Conservation (phyloP, 768 basidiomycete species). For the Amanita pseudoporphyria region DNA sequence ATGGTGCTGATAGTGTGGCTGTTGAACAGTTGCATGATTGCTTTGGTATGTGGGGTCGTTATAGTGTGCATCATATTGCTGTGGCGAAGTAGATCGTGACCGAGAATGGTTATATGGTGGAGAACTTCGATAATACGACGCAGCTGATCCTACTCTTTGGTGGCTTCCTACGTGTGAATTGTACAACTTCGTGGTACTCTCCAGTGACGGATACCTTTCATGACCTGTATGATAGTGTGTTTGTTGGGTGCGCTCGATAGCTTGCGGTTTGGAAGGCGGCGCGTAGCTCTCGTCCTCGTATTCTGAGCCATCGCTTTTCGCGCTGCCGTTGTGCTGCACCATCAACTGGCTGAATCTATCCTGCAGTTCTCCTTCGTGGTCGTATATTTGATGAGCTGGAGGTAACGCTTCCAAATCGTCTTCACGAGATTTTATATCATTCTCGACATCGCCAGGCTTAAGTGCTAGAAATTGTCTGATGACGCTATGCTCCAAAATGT, state of each 20-base stretch:
- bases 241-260: constrained; percentile 27
- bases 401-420: constrained; percentile 51
- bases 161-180: constrained; percentile 28
- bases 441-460: constrained; percentile 79
- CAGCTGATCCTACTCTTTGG: constrained; percentile 38
- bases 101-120: constrained; percentile 25
- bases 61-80: constrained; percentile 22
- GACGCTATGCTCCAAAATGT: constrained; percentile 73
- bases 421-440: constrained; percentile 49
- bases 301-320: constrained; percentile 54
- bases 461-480: constrained; percentile 77
- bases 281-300: constrained; percentile 53
- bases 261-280: constrained; percentile 30
- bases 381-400: constrained; percentile 26
- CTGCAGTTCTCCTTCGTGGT: constrained; percentile 30
- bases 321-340: constrained; percentile 29
- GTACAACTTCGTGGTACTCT: constrained; percentile 13
- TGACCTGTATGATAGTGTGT: constrained; percentile 26
- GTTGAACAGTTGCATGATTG: constrained; percentile 3
- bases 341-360: constrained; percentile 43
- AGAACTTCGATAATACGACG: constrained; percentile 33
- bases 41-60: constrained; percentile 21
- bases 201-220: constrained; percentile 1
- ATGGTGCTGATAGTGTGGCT: constrained; percentile 2
- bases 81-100: constrained; percentile 35